Percentiles rank a stretch among this genome's conserved stretches.
These are phyloP conservation scores for Debaryomyces fabryi DNA, from an alignment of 1,139 yeast genomes.

Conservation along the genomic window DNA sequence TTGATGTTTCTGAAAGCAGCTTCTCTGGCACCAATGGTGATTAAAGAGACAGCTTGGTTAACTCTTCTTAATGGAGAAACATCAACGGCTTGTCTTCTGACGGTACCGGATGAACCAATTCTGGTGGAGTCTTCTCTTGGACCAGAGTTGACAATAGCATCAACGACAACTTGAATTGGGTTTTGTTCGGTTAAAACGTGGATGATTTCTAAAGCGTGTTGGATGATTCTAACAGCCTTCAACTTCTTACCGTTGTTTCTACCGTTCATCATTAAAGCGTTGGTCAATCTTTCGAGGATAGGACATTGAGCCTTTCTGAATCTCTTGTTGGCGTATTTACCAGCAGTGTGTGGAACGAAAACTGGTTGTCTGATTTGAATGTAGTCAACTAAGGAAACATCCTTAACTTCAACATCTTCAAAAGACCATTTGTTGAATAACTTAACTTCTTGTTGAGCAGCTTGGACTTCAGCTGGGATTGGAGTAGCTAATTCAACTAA, in stretches of 20 bases:
- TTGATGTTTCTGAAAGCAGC: conserved; percentile 99
- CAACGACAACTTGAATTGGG: conserved; percentile 99
- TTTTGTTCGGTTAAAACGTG: conserved; percentile 97
- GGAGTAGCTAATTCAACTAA: conserved; percentile 88
- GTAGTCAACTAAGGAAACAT: conserved; percentile 97
- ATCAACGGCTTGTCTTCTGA: conserved; percentile 99
- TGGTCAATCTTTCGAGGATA: conserved; percentile 98
- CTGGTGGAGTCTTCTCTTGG: conserved; percentile 99
- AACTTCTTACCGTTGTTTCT: conserved; percentile 99
- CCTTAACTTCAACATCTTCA: conserved; percentile 97
- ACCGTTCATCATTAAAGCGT: conserved; percentile 99
- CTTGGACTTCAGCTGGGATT: conserved; percentile 96
- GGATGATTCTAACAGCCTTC: conserved; percentile 99
- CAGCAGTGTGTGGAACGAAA: conserved; percentile 98
- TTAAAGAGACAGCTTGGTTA: conserved; percentile 97
- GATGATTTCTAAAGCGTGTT: conserved; percentile 98
- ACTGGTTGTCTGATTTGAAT: conserved; percentile 97
- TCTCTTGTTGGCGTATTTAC: conserved; percentile 99
- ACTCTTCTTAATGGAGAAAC: conserved; percentile 99
- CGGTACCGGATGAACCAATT: conserved; percentile 99
- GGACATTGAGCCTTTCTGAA: conserved; percentile 99
- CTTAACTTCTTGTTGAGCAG: conserved; percentile 95
- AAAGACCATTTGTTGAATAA: conserved; percentile 99
- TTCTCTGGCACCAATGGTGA: conserved; percentile 99
- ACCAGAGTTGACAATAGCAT: conserved; percentile 99